Percentiles rank a stretch among this genome's conserved stretches.
Conservation (phyloP, 2,329 filamentous ascomycete species). For the Lojkania enalia region DNA sequence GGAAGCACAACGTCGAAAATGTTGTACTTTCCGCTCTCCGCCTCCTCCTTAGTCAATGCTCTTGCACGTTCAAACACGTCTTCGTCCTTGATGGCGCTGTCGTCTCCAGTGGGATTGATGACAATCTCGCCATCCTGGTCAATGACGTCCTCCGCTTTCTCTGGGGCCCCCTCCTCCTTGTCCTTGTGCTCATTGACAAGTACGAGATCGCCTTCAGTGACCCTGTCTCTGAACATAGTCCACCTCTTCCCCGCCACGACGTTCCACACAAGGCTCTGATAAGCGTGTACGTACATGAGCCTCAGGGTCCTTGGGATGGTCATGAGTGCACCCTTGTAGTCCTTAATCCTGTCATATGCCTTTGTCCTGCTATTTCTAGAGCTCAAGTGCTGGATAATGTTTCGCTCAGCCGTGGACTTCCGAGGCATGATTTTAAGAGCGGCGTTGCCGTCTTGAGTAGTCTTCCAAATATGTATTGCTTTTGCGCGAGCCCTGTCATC, state of each 20-base stretch:
- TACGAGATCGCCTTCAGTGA: conserved; percentile 85
- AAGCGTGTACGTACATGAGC: conserved; percentile 95
- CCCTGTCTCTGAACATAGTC: conserved; percentile 70
- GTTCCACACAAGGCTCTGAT: conserved; percentile 96
- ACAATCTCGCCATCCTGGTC: conserved; percentile 69
- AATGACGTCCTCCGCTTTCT: conserved; percentile 38
- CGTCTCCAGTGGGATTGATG: conserved; percentile 61
- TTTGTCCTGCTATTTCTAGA: conserved; percentile 49
- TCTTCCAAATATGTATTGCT: conserved; percentile 75
- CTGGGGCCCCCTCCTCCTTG: conserved; percentile 41
- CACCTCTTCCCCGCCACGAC: conserved; percentile 79
- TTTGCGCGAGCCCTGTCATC: conserved; percentile 81
- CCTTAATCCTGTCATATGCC: conserved; percentile 57
- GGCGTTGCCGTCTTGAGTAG: conserved; percentile 59
- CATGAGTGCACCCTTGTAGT: conserved; percentile 80
- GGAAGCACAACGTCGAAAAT: conserved; percentile 91
- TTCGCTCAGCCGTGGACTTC: conserved; percentile 78
- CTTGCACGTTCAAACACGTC: conserved; percentile 71
- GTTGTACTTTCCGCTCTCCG: conserved; percentile 71
- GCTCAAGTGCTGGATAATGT: conserved; percentile 76
- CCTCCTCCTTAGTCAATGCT: conserved; percentile 75
- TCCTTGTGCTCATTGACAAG: conserved; percentile 63
- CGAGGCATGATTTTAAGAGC: conserved; percentile 73
- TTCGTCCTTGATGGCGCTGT: conserved; percentile 57
- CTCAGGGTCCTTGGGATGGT: conserved; percentile 80